Percentiles rank a stretch among this genome's conserved stretches.
Conservation (phyloP, 768 basidiomycete genomes). For the Tubosaeta sp. region DNA sequence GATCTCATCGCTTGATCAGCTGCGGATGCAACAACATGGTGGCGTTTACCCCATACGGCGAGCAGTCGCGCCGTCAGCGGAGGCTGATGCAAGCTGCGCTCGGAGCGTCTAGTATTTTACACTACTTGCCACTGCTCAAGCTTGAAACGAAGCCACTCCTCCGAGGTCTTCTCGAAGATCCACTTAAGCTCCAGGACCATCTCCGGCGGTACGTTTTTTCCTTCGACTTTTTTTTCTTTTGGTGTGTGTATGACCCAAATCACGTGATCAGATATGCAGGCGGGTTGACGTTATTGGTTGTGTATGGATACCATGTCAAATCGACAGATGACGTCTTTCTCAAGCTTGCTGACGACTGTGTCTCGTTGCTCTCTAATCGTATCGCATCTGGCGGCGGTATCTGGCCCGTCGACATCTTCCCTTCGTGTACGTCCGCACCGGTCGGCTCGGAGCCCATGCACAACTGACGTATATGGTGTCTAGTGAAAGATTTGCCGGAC, state of each 20-base stretch:
- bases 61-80: conserved; percentile 60
- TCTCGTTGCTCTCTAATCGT: conserved; percentile 39
- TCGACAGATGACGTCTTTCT: conserved; percentile 39
- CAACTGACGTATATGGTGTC: not conserved
- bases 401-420: conserved; percentile 40
- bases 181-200: conserved; percentile 33
- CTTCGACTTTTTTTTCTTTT: too few relatives aligned
- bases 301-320: conserved; percentile 56
- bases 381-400: conserved; percentile 42
- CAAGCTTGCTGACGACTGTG: conserved; percentile 39
- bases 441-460: too few relatives aligned
- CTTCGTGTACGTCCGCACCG: conserved; percentile 24
- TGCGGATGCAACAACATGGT: conserved; percentile 70
- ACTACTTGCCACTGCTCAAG: conserved; percentile 55
- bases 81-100: conserved; percentile 64
- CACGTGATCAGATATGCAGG: conserved; percentile 43
- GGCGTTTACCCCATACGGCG: conserved; percentile 64
- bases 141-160: conserved; percentile 57
- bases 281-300: conserved; percentile 49
- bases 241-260: conserved; percentile 15
- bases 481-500: conserved; percentile 52
- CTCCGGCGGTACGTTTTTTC: conserved; percentile 28
- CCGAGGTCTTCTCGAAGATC: conserved; percentile 45
- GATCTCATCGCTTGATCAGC: conserved; percentile 20
- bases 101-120: conserved; percentile 45